Conservation (phyloP, 805 yeast genomes). For the Wickerhamomyces rabaulensis region DNA sequence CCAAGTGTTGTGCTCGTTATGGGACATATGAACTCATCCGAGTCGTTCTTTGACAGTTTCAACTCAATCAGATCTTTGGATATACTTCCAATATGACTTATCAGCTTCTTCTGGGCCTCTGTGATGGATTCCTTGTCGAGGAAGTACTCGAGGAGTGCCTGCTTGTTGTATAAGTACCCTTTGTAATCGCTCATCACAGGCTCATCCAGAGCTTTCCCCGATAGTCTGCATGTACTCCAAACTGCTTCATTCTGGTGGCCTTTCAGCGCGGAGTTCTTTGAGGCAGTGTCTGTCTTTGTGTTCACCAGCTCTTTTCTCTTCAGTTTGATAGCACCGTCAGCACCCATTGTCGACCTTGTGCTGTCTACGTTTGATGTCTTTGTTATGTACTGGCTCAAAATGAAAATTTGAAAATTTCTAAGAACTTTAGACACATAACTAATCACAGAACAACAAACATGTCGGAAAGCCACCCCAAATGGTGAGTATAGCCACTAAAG, state of each 20-base stretch:
- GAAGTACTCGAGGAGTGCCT: constrained; percentile 52
- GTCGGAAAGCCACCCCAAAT: constrained; percentile 14
- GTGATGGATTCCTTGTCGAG: constrained; percentile 30
- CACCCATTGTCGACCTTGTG: constrained; percentile 24
- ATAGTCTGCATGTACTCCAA: constrained; percentile 37
- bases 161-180: constrained; percentile 65
- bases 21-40: constrained; percentile 31
- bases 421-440: no score
- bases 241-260: constrained; percentile 19
- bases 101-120: constrained; percentile 21
- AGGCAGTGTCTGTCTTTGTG: constrained; percentile 5
- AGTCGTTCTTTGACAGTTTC: constrained; percentile 25
- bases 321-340: constrained; percentile 73
- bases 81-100: constrained; percentile 29
- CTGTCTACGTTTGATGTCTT: no score
- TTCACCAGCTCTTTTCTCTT: constrained; percentile 46
- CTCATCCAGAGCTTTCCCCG: constrained; percentile 35
- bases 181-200: constrained; percentile 64
- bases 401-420: neutral
- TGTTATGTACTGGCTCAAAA: no score
- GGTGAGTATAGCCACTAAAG: no score
- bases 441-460: neutral
- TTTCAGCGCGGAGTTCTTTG: constrained; percentile 17
- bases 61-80: constrained; percentile 41
- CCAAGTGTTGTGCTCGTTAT: constrained; percentile 33